Percentiles rank a stretch among this genome's conserved stretches.
Evolutionary conservation across 1,284 basidiomycete genomes (phyloP).

Genomic region (Exobasidium cylindrosporum): DNA sequence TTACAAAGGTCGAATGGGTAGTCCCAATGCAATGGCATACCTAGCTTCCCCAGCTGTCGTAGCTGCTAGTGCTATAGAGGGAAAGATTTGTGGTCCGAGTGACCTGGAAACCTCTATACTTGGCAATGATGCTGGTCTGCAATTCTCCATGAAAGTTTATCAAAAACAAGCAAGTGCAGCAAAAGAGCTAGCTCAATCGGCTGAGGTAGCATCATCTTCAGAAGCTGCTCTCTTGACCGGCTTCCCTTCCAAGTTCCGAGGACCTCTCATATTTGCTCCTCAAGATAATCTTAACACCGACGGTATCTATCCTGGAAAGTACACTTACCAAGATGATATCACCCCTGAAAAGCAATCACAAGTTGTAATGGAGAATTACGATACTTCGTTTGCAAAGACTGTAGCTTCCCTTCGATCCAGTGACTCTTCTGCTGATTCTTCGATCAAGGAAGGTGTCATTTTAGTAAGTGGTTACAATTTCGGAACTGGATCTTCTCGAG

Average conservation of each 20-base stretch:
- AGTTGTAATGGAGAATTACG: conserved; percentile 97
- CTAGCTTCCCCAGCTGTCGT: conserved; percentile 94
- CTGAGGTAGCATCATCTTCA: conserved; percentile 18
- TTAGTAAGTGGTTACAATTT: conserved; percentile 96
- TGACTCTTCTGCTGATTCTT: background rate
- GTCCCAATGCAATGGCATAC: conserved; percentile 90
- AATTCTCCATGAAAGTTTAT: conserved; percentile 56
- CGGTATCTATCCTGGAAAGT: conserved; percentile 98
- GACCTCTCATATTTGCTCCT: conserved; percentile 83
- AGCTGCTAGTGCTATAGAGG: conserved; percentile 87
- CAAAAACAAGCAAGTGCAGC: conserved; percentile 23
- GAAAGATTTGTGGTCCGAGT: conserved; percentile 79
- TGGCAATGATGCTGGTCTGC: conserved; percentile 60
- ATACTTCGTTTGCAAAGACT: conserved; percentile 75
- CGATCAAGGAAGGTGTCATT: conserved; percentile 65
- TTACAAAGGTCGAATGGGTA: conserved; percentile 98
- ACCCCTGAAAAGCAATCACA: conserved; percentile 89
- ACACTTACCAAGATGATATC: conserved; percentile 99
- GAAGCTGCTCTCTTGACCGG: conserved; percentile 29
- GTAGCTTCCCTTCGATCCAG: conserved; percentile 64
- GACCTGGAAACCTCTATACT: conserved; percentile 64
- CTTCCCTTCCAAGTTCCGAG: conserved; percentile 78
- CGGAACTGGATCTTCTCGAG: conserved; percentile 95
- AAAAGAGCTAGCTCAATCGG: conserved; percentile 22
- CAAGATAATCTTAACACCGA: conserved; percentile 99